These are phyloP conservation scores for Suillus weaverae DNA, from an alignment of 768 basidiomycete genomes.

Conservation along the genomic window DNA sequence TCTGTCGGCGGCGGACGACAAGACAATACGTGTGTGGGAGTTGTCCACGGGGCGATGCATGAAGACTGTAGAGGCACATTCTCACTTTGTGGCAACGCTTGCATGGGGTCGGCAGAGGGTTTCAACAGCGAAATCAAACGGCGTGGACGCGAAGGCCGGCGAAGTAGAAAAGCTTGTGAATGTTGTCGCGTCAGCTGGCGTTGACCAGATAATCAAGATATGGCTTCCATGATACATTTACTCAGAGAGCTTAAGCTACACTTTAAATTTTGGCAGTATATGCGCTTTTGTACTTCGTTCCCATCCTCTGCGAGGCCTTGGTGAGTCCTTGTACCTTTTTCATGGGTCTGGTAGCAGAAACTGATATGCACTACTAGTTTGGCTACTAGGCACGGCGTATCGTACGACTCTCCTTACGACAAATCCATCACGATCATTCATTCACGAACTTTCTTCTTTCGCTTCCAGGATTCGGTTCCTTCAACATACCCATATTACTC, in stretches of 20 bases:
- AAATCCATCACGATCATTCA: conserved; percentile 34
- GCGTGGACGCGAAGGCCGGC: conserved; percentile 32
- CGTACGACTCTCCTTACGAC: conserved; percentile 25
- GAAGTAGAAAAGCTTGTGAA: conserved; percentile 62
- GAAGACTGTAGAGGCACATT: conserved; percentile 86
- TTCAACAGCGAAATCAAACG: conserved; percentile 40
- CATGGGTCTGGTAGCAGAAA: conserved; percentile 10
- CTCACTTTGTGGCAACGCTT: conserved; percentile 78
- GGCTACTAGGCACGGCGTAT: conserved; percentile 2
- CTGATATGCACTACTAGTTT: conserved; percentile 7
- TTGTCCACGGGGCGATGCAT: conserved; percentile 80
- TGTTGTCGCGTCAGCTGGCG: conserved; percentile 67
- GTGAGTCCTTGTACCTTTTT: conserved; percentile 15
- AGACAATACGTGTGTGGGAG: conserved; percentile 90
- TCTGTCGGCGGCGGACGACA: conserved; percentile 90
- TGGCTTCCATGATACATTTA: conserved; percentile 52
- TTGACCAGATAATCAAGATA: conserved; percentile 66
- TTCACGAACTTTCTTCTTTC: conserved; percentile 13
- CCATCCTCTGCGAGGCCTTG: conserved; percentile 15
- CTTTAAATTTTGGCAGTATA: conserved; percentile 11
- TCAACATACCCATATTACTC: conserved; percentile 36
- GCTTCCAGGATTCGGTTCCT: conserved; percentile 19
- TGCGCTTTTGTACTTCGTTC: conserved; percentile 11
- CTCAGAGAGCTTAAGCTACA: conserved; percentile 3
- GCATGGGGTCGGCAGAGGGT: conserved; percentile 71